Conservation (phyloP, 768 basidiomycete genomes). For the Boletus pseudo-olivaceus region DNA sequence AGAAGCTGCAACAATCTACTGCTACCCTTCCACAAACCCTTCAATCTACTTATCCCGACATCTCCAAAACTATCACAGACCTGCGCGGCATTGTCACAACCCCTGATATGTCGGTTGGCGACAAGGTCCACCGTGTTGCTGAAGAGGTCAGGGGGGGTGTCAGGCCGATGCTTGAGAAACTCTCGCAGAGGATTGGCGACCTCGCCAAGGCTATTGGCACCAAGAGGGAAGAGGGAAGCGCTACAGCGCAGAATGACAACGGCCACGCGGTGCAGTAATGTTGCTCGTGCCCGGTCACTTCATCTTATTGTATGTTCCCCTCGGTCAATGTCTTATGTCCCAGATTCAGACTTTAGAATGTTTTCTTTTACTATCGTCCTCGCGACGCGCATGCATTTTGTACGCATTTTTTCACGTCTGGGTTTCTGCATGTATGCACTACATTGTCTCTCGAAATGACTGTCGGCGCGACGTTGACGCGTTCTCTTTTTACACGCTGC, state of each 20-base stretch:
- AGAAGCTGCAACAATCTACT: constrained; percentile 61
- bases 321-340: constrained; percentile 13
- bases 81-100: constrained; percentile 49
- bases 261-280: constrained; percentile 11
- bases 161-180: constrained; percentile 54
- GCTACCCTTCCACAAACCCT: constrained; percentile 56
- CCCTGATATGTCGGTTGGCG: constrained; percentile 55
- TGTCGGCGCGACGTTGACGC: background rate
- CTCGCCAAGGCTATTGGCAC: constrained; percentile 23
- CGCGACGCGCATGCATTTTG: constrained; percentile 19
- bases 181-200: constrained; percentile 39
- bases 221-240: constrained; percentile 27
- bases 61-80: constrained; percentile 51
- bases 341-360: constrained; percentile 29
- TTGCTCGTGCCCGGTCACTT: background rate
- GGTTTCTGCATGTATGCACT: constrained; percentile 18
- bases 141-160: constrained; percentile 60
- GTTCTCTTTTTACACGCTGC: background rate
- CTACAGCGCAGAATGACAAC: constrained; percentile 6
- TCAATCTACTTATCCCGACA: constrained; percentile 53
- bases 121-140: constrained; percentile 56
- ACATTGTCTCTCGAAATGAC: constrained; percentile 1
- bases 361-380: constrained; percentile 8
- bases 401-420: constrained; percentile 15
- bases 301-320: constrained; percentile 6